Evolutionary conservation across 202 grass and related monocot genomes (phyloP), one percentile per base, ranked within the genome.

Genomic region (Bolboschoenoplectus hybrid): DNA sequence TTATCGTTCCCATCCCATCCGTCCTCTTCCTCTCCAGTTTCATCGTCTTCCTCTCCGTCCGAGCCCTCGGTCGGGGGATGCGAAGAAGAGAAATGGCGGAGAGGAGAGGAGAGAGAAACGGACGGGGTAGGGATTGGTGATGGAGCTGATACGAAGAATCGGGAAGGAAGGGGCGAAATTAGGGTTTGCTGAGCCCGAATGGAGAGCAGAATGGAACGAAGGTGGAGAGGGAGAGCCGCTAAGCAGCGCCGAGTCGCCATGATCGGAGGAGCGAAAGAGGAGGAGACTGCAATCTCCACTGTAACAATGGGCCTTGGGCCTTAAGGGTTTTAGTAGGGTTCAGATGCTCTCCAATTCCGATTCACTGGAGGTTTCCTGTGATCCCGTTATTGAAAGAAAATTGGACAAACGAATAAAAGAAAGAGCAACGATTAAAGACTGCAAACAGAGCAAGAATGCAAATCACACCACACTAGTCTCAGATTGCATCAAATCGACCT

Each of bases 161-260:
- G 26, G 40, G 77, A 58, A 69, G 88, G 88, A 32, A 85, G 66
- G 26, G 36, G 44, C 0, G 87, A 47, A 6, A 72, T 56, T 46
- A 79, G 32, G 60, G 84, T 39, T 40, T 86, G 78, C 4, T 44
- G 65, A 63, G 63, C 57, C 1, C 64, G 84, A 34, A 70, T 10
- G 41, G 26, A 56, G 72, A 90, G 85, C 65, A 89, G 43, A 83
- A 83, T 62, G 10, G 88, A 80, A 52, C 91, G 72, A 58, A 94
- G 50, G 69, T 81, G 90, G 39, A 92, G 81, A 75, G 63, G 81
- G 46, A 84, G 82, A 84, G 82, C 82, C 47, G 82, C 82, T 36
- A 94, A 61, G 72, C 88, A 94, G 85, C 92, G 92, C 90, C 92
- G 86, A 85, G 88, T 91, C 84, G 92, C 92, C 90, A 92, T 92